A percentile compares a stretch with the other conserved stretches of the same genome.
phyloP scores from a whole-genome alignment of 345 rosid species.

The Linum usitatissimum region DNA sequence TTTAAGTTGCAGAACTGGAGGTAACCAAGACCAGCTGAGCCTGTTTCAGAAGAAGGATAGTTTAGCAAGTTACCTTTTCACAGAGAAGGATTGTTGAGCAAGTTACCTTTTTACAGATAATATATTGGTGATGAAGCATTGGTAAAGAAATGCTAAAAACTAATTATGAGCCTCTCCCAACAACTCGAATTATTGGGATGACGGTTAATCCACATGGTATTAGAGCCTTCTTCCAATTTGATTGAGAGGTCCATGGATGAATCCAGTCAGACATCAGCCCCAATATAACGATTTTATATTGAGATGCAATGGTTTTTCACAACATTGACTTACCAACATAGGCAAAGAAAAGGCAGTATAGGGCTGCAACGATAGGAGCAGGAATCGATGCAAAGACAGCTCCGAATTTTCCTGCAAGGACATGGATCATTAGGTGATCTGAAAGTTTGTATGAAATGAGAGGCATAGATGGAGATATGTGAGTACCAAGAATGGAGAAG shows the following conservation, averaged over 20 bases:
- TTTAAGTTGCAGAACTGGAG: constrained; percentile 32
- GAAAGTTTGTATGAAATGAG: not conserved
- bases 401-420: constrained; percentile 23
- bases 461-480: not conserved
- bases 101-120: not conserved
- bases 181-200: no score
- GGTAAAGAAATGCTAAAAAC: no score
- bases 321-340: constrained; percentile 21
- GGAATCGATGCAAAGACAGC: constrained; percentile 32
- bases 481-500: constrained; percentile 8
- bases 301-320: no score
- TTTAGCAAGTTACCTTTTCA: not conserved
- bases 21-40: constrained; percentile 22
- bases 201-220: no score
- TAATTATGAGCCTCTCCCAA: no score
- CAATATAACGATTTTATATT: no score
- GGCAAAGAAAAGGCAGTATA: constrained; percentile 25
- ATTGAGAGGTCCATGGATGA: no score
- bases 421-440: not conserved
- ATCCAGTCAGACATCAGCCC: no score
- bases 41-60: constrained; percentile 10
- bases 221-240: no score
- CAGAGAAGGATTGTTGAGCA: not conserved
- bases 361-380: constrained; percentile 27
- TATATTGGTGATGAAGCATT: not conserved